Conservation (phyloP, 306 rosid species). For the Trifolium pratense region DNA sequence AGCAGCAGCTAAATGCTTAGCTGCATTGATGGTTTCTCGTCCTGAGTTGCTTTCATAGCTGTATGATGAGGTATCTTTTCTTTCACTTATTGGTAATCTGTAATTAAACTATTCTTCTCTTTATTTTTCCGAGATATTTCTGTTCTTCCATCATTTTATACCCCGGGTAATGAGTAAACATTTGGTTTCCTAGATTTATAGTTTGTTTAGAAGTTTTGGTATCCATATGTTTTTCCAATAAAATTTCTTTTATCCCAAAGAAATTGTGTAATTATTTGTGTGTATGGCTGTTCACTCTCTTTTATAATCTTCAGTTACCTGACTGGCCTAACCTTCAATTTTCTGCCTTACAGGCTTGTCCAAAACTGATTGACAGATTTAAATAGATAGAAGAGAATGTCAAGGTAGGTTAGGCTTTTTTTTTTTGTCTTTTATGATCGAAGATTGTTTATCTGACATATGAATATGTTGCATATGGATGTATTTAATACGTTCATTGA, state of each 20-base stretch:
- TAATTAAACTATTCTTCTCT: not conserved
- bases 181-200: too few relatives aligned
- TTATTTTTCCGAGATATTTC: conserved; percentile 18
- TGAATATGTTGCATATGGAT: too few relatives aligned
- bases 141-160: too few relatives aligned
- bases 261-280: conserved; percentile 9
- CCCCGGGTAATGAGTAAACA: too few relatives aligned
- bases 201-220: too few relatives aligned
- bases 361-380: conserved; percentile 93
- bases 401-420: conserved; percentile 78
- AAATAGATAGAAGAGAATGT: conserved; percentile 99
- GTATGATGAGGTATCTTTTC: conserved; percentile 83
- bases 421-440: too few relatives aligned
- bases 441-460: too few relatives aligned
- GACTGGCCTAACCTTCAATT: conserved; percentile 34
- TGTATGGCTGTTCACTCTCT: conserved; percentile 10
- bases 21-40: conserved; percentile 93
- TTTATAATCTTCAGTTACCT: conserved; percentile 30
- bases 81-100: conserved; percentile 1
- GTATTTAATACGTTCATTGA: too few relatives aligned
- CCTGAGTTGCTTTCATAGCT: conserved; percentile 95
- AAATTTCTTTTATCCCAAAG: conserved; percentile 4
- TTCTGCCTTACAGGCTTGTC: conserved; percentile 79
- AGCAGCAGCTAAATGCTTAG: conserved; percentile 98
- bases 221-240: too few relatives aligned